Evolutionary conservation across 805 yeast genomes (phyloP).

Genomic region (Scheffersomyces lignosus): DNA sequence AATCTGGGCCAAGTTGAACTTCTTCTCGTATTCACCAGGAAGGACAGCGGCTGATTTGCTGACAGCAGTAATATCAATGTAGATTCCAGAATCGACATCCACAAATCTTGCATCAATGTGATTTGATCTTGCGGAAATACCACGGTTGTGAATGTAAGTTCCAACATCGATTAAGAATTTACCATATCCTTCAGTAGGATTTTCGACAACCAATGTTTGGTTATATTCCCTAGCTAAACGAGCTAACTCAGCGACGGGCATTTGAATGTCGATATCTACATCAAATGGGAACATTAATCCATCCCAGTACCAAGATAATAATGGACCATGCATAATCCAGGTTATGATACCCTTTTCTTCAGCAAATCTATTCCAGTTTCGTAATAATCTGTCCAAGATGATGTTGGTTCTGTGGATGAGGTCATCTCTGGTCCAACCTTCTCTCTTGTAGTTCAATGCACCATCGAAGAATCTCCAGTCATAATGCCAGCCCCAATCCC

Average conservation of each 20-base stretch:
- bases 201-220: constrained; percentile 48
- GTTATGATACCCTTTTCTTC: constrained; percentile 46
- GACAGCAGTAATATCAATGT: constrained; percentile 40
- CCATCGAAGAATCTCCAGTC: constrained; percentile 64
- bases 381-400: constrained; percentile 45
- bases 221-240: constrained; percentile 46
- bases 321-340: constrained; percentile 66
- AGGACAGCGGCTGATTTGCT: constrained; percentile 28
- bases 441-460: constrained; percentile 44
- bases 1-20: constrained; percentile 8
- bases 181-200: constrained; percentile 19
- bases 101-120: constrained; percentile 54
- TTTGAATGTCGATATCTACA: constrained; percentile 61
- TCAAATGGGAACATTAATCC: constrained; percentile 69
- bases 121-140: constrained; percentile 22
- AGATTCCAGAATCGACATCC: constrained; percentile 45
- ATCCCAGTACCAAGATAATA: constrained; percentile 63
- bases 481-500: constrained; percentile 53
- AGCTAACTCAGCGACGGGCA: constrained; percentile 51
- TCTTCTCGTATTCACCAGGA: constrained; percentile 16
- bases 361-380: constrained; percentile 52
- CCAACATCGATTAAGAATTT: constrained; percentile 18
- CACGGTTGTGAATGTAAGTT: constrained; percentile 16
- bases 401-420: constrained; percentile 14
- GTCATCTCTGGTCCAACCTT: constrained; percentile 30